Evolutionary conservation across 495 filamentous ascomycete species (phyloP).

Genomic region (Aspergillus kassunensis): DNA sequence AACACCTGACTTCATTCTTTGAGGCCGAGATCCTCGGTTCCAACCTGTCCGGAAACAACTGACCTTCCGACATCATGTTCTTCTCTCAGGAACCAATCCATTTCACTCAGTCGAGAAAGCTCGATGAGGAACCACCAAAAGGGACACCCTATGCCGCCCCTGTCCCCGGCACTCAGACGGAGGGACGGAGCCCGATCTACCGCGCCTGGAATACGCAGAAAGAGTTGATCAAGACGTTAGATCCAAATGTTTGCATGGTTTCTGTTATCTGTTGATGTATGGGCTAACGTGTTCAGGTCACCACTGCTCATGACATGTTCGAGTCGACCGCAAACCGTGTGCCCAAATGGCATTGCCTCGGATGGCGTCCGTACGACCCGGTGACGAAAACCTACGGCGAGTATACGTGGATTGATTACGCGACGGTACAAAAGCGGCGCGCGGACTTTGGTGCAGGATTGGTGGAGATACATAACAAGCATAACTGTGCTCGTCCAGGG

Average conservation of each 20-base stretch:
- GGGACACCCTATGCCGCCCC: slow-evolving; percentile 54
- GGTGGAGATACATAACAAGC: slow-evolving; percentile 71
- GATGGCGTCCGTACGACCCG: slow-evolving; percentile 75
- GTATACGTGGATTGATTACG: slow-evolving; percentile 83
- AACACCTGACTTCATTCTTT: not conserved
- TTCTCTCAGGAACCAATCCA: slow-evolving; percentile 37
- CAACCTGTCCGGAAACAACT: not conserved
- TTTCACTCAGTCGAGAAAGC: slow-evolving; percentile 40
- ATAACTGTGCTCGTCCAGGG: slow-evolving; percentile 52
- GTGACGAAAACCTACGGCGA: slow-evolving; percentile 68
- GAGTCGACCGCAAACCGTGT: slow-evolving; percentile 61
- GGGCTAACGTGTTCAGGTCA: slow-evolving; percentile 35
- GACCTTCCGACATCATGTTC: slow-evolving; percentile 28
- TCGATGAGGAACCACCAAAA: slow-evolving; percentile 39
- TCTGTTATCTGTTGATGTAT: not conserved
- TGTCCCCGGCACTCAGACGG: slow-evolving; percentile 67
- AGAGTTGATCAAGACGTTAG: slow-evolving; percentile 65
- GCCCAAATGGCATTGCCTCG: slow-evolving; percentile 65
- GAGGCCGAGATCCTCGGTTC: not conserved
- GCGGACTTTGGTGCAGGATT: slow-evolving; percentile 84
- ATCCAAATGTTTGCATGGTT: slow-evolving; percentile 58
- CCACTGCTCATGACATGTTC: slow-evolving; percentile 78
- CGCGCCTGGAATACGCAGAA: slow-evolving; percentile 75
- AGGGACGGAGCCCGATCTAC: slow-evolving; percentile 73
- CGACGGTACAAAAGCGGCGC: slow-evolving; percentile 71